Evolutionary conservation across 2,329 filamentous ascomycete genomes (phyloP), one percentile per base, ranked within the genome.

Genomic region (Hypoxylon sp.): DNA sequence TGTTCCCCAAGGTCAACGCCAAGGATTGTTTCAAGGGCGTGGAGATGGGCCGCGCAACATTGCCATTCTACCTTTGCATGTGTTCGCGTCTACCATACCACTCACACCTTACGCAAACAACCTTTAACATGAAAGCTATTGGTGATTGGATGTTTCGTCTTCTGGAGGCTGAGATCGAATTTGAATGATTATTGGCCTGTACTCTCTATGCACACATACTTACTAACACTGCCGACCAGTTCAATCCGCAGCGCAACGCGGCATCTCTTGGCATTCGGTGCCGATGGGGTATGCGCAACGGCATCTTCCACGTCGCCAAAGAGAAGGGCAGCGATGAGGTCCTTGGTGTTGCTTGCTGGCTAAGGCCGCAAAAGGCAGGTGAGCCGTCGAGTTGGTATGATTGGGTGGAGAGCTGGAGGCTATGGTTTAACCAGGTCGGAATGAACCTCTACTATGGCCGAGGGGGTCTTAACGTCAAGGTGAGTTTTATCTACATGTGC

Each of bases 291-390:
- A 87, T 90, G 67, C 77, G 79, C 42, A 84, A 87, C 64, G 85
- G 81, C 42, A 78, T 88, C 26, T 88, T 90, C 71, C 81, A 87
- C 60, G 84, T 90, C 51, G 85, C 85, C 7, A 88, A 85, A 69
- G 82, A 87, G 61, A 72, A 76, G 3, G 72, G 75, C 0, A 70
- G 65, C 40, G 71, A 75, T 29, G 78, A 80, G 49, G 78, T 90
- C 25, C 77, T 90, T 19, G 88, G 88, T 7, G 84, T 89, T 16
- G 83, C 86, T 49, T 89, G 88, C 80, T 91, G 88, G 88, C 73
- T 89, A 43, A 78, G 78, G 1, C 87, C 87, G 0, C 75, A 75
- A 9, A 71, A 72, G 0, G 67, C 74, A 0, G 71, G 68, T 3
- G 65, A 76, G 35, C 74, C 78, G 11, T 71, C 79, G 32, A 79